Evolutionary conservation across 768 basidiomycete species (phyloP).

Genomic region (Gymnopilus junonius): DNA sequence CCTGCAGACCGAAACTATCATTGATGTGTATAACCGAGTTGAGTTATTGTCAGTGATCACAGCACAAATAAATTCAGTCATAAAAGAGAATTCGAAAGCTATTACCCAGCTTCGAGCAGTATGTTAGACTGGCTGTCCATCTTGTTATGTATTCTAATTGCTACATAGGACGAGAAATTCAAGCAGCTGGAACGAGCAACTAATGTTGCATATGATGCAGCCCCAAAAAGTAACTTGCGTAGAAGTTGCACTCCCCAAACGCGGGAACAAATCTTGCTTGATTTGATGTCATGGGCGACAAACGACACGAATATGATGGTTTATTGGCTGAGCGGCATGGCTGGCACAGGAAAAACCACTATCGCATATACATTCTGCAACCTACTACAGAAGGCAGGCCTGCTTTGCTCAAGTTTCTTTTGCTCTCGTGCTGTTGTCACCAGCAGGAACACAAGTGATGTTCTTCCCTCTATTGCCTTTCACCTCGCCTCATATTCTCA

Average conservation of each 20-base stretch:
- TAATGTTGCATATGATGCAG: background rate
- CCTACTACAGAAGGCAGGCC: constrained; percentile 41
- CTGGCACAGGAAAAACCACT: constrained; percentile 28
- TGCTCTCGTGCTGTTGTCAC: constrained; percentile 12
- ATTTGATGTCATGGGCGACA: background rate
- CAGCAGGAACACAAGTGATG: background rate
- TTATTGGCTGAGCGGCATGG: constrained; percentile 26
- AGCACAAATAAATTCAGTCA: background rate
- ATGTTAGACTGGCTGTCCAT: background rate
- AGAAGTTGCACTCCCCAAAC: background rate
- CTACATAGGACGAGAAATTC: background rate
- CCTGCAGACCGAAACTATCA: background rate
- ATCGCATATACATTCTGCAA: constrained; percentile 23
- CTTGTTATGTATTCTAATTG: background rate
- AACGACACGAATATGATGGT: constrained; percentile 25
- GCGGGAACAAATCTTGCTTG: background rate
- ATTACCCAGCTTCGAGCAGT: background rate
- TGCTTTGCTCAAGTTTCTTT: constrained; percentile 42
- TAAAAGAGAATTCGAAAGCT: background rate
- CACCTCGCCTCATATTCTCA: background rate
- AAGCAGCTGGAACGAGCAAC: background rate
- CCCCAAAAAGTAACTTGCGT: background rate
- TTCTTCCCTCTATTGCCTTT: constrained; percentile 9
- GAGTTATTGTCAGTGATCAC: background rate
- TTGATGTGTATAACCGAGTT: background rate